Percentiles rank a stretch among this genome's conserved stretches.
Evolutionary conservation across 352 stramenopile genomes (phyloP).

Genomic region (Thalassiosira pacifica): DNA sequence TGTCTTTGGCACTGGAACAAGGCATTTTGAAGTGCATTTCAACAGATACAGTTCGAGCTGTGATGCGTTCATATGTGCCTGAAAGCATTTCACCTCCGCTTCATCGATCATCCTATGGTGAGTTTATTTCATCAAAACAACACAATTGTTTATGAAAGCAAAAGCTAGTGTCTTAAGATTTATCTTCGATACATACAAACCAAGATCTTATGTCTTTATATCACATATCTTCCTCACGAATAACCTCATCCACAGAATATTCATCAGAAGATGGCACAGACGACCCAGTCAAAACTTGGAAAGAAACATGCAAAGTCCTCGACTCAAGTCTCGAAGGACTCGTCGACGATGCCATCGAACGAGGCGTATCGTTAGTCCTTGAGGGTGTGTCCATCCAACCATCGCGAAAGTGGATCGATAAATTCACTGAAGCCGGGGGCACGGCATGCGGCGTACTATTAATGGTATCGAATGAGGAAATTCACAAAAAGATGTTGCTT

Average conservation of each 20-base stretch:
- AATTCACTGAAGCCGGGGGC: conserved; percentile 54
- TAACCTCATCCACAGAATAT: conserved; percentile 9
- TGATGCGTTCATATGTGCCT: conserved; percentile 67
- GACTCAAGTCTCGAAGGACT: conserved; percentile 55
- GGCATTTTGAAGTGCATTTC: conserved; percentile 75
- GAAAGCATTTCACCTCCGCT: conserved; percentile 65
- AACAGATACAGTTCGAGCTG: conserved; percentile 70
- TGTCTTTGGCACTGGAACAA: conserved; percentile 71
- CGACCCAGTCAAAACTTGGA: conserved; percentile 67
- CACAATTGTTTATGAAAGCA: no score
- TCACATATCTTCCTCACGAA: no score
- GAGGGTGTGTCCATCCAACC: conserved; percentile 65
- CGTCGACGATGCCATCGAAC: conserved; percentile 63
- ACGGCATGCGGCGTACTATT: conserved; percentile 58
- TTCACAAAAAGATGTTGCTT: conserved; percentile 61
- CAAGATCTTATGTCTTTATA: no score
- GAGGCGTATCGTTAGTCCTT: conserved; percentile 60
- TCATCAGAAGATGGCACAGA: conserved; percentile 53
- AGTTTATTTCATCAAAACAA: no score
- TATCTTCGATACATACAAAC: no score
- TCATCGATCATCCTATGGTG: conserved; percentile 68
- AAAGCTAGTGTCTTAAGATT: no score
- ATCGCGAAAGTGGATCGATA: conserved; percentile 58
- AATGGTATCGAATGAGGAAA: conserved; percentile 60
- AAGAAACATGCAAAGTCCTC: conserved; percentile 69